phyloP scores from a whole-genome alignment of 345 rosid genomes.

The Corchorus capsularis region DNA sequence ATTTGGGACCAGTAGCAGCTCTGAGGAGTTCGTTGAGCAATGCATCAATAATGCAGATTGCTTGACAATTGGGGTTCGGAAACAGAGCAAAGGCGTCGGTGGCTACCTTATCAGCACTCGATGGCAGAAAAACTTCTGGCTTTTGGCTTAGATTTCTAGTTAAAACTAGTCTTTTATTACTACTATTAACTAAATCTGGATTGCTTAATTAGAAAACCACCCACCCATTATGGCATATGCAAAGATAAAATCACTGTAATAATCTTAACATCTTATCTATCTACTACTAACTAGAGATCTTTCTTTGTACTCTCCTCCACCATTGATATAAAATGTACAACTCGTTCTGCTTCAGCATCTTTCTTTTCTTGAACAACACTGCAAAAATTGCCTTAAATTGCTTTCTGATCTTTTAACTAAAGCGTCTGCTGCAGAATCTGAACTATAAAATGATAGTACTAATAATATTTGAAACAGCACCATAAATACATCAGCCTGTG shows the following conservation, averaged over 20 bases:
- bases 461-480: background rate
- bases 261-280: constrained; percentile 2
- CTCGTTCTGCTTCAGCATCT: background rate
- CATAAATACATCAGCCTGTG: background rate
- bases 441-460: background rate
- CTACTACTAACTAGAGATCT: constrained; percentile 10
- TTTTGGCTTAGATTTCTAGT: constrained; percentile 56
- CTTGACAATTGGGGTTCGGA: constrained; percentile 86
- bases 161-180: background rate
- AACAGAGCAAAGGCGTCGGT: constrained; percentile 78
- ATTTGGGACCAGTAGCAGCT: constrained; percentile 56
- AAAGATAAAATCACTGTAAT: constrained; percentile 1
- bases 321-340: background rate
- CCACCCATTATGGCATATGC: background rate
- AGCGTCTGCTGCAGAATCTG: background rate
- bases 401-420: background rate
- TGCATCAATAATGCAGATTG: constrained; percentile 83
- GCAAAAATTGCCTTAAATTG: no score
- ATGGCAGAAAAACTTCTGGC: constrained; percentile 98
- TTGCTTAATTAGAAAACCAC: background rate
- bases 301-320: background rate
- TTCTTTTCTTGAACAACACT: background rate
- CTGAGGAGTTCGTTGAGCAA: constrained; percentile 74
- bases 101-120: constrained; percentile 91
- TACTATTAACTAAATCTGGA: background rate